phyloP scores from a whole-genome alignment of 75 land plant species.

The Cunninghamia lanceolata region DNA sequence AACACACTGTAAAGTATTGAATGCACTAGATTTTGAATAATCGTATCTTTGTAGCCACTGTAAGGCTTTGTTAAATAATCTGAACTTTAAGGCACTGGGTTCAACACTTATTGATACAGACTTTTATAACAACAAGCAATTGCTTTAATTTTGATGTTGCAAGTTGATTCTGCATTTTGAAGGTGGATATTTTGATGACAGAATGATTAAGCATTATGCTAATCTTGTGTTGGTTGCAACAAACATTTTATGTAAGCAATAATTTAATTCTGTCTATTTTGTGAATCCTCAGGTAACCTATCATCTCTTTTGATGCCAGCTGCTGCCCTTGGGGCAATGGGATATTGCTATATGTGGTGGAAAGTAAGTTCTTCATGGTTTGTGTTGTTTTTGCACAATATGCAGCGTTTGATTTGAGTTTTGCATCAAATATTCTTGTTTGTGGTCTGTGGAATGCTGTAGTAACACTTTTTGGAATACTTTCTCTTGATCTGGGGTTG shows the following conservation, averaged over 20 bases:
- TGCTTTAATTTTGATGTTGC: background rate
- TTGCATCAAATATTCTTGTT: slow-evolving; percentile 9
- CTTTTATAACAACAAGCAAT: background rate
- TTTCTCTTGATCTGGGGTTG: background rate
- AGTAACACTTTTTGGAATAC: background rate
- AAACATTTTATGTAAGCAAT: background rate
- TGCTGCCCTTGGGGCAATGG: slow-evolving; percentile 74
- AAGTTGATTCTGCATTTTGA: background rate
- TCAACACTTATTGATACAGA: background rate
- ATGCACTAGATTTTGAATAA: background rate
- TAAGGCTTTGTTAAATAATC: background rate
- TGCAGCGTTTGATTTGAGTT: background rate
- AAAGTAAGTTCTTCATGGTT: slow-evolving; percentile 38
- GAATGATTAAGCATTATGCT: background rate
- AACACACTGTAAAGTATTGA: background rate
- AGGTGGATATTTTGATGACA: background rate
- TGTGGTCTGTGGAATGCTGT: background rate
- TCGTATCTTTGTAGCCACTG: background rate
- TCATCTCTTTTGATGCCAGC: slow-evolving; percentile 61
- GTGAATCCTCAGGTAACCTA: slow-evolving; percentile 30
- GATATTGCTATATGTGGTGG: slow-evolving; percentile 95
- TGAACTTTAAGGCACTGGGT: background rate
- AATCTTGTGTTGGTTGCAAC: background rate
- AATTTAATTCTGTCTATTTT: background rate
- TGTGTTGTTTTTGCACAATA: slow-evolving; percentile 4